Base-by-base conservation (phyloP, 2,329 filamentous ascomycete genomes). In the Raffaelea ambrosiae region DNA sequence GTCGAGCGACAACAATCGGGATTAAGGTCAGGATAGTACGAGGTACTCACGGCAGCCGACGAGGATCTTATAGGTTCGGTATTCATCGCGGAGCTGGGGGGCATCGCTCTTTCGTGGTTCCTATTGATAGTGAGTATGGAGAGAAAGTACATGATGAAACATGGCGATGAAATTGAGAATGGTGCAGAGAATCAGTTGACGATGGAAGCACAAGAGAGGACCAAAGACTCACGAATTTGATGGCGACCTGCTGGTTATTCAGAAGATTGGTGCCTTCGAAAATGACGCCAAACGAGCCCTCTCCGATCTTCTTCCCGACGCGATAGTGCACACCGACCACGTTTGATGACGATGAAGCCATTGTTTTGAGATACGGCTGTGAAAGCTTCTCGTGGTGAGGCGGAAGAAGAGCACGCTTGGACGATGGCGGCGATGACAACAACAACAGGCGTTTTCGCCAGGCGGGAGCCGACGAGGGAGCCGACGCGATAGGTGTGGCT, bases 61-160 rank as follows among this genome's bases (percentile, higher is more conserved):
- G 58, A 98, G 81, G 60, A 98, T 97, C 77, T 98, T 98, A 76
- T 98, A 98, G 51, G 93, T 98, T 62, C 93, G 83, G 69, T 98
- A 98, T 68, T 98, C 93, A 77, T 98, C 93, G 68, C 93, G 85
- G 57, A 98, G 73, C 68, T 98, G 93, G 49, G 93, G 93, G 64
- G 93, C 93, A 72, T 98, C 93, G 68, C 91, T 97, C 75, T 98
- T 98, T 59, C 93, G 81, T 51, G 93, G 93, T 84, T 98, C 93
- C 88, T 94, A 58, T 31, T 9, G n/a, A 40, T 29, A 40, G 43
- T 42, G 42, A 49, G 46, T 39, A 31, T 13, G 11, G 26, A 9
- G 22, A 4, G 23, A 20, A 16, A 3, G 21, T 3, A 29, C 22
- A 38, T 19, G 4, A 19, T 21, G 38, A 35, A 5, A 23, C n/a